Base-by-base conservation (phyloP, 1,139 yeast genomes). In the Arxiozyma slooffiae region DNA sequence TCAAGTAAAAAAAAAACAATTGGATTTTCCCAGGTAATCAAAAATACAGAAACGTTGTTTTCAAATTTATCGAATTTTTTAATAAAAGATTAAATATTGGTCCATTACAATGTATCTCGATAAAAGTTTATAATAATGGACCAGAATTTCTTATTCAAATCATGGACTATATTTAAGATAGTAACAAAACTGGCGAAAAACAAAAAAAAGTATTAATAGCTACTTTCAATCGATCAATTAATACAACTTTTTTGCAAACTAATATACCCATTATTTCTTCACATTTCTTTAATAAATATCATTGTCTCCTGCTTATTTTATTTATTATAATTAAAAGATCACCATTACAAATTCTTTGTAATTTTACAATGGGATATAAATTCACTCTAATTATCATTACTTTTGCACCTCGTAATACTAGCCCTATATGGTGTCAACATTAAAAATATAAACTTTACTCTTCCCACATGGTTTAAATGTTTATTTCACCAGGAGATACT, bases 111-210 rank as follows among this genome's bases (percentile, higher is more conserved):
- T 63, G 60, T 46, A 57, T 60, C 24, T 58, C 64, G 21, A 50
- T 61, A 37, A 57, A 57, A 38, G 53, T 59, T 20, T 59, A 49
- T 55, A 49, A 53, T n/a, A 24, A 44, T 26, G 67, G 67, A 16
- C 48, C 62, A 38, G 59, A 53, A 38, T 57, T 52, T 30, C 55
- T 59, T 30, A 58, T 60, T 21, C 53, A 49, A 18, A 48, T 63
- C 18, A 36, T 60, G 43, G 52, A 57, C 7, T 65, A 55, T 46
- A 52, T 63, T 46, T 50, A 57, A 52, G 24, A 50, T 3, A 62
- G 63, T 44, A 62, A 57, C 51, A 38, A 44, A 20, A 54, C 60
- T 14, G 63, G 64, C 46, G 62, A 55, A 45, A 64, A 64, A 50
- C n/a, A n/a, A n/a, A n/a, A n/a, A n/a, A n/a, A n/a, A n/a, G n/a